Evolutionary conservation across 805 yeast genomes (phyloP).

Genomic region (baker's yeast (Saccharomyces cerevisiae)): DNA sequence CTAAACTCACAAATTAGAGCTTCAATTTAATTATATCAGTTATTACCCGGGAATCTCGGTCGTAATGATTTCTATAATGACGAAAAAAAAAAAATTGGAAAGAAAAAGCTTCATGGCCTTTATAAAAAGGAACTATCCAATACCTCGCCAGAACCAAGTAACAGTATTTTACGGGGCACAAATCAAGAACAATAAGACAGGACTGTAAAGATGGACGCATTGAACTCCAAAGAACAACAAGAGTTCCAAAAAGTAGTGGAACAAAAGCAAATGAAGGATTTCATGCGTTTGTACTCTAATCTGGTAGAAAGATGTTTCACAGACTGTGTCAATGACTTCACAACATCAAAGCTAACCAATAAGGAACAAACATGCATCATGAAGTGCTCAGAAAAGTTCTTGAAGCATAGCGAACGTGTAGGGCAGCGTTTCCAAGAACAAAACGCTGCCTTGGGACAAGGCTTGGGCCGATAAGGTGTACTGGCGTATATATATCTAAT

Average conservation of each 20-base stretch:
- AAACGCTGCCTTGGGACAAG: constrained; percentile 73
- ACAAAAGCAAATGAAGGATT: constrained; percentile 96
- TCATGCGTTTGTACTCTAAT: constrained; percentile 93
- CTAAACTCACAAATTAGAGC: background rate
- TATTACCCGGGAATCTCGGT: background rate
- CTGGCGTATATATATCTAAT: background rate
- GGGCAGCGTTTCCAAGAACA: constrained; percentile 99
- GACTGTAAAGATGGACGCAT: constrained; percentile 64
- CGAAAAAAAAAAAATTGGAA: background rate
- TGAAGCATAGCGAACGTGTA: constrained; percentile 95
- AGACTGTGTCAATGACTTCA: constrained; percentile 97
- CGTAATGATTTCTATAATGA: background rate
- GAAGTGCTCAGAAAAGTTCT: constrained; percentile 94
- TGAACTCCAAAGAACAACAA: constrained; percentile 92
- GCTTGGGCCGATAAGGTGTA: constrained; percentile 37
- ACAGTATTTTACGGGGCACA: background rate
- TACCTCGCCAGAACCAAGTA: background rate
- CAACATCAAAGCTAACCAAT: constrained; percentile 76
- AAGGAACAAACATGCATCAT: constrained; percentile 81
- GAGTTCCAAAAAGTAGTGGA: constrained; percentile 92
- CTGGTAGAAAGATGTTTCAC: constrained; percentile 94
- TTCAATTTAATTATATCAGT: background rate
- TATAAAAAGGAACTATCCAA: background rate
- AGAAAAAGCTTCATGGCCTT: background rate
- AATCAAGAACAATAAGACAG: constrained; percentile 14